phyloP scores from a whole-genome alignment of 495 filamentous ascomycete species.

The Aspergillus conjunctus region DNA sequence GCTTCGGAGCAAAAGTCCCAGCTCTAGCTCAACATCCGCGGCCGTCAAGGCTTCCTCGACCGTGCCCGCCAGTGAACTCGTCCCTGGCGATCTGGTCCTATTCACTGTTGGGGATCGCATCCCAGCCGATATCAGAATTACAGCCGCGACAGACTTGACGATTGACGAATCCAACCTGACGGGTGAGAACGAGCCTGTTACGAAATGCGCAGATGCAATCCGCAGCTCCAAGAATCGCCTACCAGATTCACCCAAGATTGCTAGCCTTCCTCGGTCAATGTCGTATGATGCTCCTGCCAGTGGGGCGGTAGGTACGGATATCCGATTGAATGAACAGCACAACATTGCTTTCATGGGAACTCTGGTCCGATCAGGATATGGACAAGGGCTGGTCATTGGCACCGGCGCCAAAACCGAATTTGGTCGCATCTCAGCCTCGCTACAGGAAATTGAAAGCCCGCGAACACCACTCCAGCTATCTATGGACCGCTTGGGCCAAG shows the following conservation, averaged over 20 bases:
- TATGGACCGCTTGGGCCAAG: slow-evolving; percentile 95
- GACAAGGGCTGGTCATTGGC: slow-evolving; percentile 91
- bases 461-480: slow-evolving; percentile 89
- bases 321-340: slow-evolving; percentile 64
- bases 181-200: slow-evolving; percentile 91
- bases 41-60: slow-evolving; percentile 75
- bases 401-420: slow-evolving; percentile 94
- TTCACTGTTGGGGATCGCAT: slow-evolving; percentile 97
- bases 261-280: slow-evolving; percentile 54
- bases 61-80: slow-evolving; percentile 81
- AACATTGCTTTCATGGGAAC: slow-evolving; percentile 99
- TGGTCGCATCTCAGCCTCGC: slow-evolving; percentile 88
- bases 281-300: slow-evolving; percentile 62
- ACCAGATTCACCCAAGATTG: slow-evolving; percentile 28
- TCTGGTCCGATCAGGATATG: slow-evolving; percentile 92
- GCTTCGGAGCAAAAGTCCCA: slow-evolving; percentile 39
- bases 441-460: slow-evolving; percentile 92
- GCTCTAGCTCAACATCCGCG: slow-evolving; percentile 41
- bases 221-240: slow-evolving; percentile 28
- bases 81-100: slow-evolving; percentile 87
- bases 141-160: slow-evolving; percentile 78
- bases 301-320: slow-evolving; percentile 65
- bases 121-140: slow-evolving; percentile 94
- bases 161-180: slow-evolving; percentile 98
- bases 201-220: slow-evolving; percentile 69